Evolutionary conservation across 768 basidiomycete genomes (phyloP), one percentile per base, ranked within the genome.

Genomic region (Tylopilus rubrobrunneus): DNA sequence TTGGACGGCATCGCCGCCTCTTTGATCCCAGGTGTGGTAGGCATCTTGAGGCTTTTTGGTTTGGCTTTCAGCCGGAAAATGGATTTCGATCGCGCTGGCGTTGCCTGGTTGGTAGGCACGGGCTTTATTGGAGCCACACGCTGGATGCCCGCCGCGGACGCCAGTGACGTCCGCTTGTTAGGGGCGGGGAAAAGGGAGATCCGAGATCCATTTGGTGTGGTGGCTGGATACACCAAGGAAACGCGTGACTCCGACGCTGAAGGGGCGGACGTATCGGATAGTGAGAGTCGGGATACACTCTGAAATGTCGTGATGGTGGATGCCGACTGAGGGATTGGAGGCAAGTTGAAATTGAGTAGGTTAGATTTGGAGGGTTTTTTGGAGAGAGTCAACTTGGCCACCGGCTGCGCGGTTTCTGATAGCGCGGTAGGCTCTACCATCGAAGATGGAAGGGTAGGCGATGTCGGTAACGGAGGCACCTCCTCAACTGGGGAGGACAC

Each of bases 301-400:
- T 51, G 52, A 33, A 67, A 70, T 1, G 70, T 57, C 0, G 60
- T 61, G 34, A 66, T 28, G 4, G 66, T 60, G 9, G 60, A 68
- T 1, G 68, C 68, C 7, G 70, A 68, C 21, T 61, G 63, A 33
- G 68, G 70, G 12, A 70, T 63, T 1, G 68, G 64, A 7, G 70
- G 70, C 10, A 70, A 40, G 1, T 36, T 8, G 1, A 41, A 7
- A 25, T 57, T 52, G 4, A 55, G 9, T 1, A 54, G 1, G 19
- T 58, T 66, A 4, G 49, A 51, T 27, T 62, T 55, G 1, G 69
- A 66, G 2, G 70, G 50, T 21, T 69, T 53, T 29, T 25, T 64
- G 3, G 67, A 67, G 25, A 64, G 55, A 7, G 62, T 36, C 3
- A 44, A 5, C 36, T 33, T 60, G 11, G 62, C 34, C 11, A 50